Evolutionary conservation across 2,329 filamentous ascomycete species (phyloP), one percentile per base, ranked within the genome.

Genomic region (Venturia pyrina): DNA sequence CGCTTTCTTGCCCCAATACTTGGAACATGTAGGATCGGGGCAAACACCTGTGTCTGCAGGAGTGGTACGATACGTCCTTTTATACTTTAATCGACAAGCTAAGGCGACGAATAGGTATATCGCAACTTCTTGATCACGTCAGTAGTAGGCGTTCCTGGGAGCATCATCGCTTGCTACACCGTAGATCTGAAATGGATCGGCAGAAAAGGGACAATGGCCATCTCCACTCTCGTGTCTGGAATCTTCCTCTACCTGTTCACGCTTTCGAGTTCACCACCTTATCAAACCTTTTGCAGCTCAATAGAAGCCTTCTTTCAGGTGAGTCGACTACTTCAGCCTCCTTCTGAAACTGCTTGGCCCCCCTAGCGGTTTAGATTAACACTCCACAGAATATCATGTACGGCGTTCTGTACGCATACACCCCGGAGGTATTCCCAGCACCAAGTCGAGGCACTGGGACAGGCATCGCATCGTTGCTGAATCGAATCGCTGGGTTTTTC

Each of bases 1-100:
- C 75, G 89, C 89, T 64, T 96, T 96, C 77, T 82, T 96, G n/a
- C 91, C 91, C 0, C 89, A 95, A 70, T 95, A 95, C 72, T 85
- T 96, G 67, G 84, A 87, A 32, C 83, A 86, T 66, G 82, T 85
- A 34, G 79, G 78, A 13, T 72, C 70, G 8, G 69, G 72, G 17
- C 77, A 77, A 62, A 69, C 70, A 11, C 76, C 77, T 34, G 53
- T 57, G 17, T 59, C 65, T 7, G 41, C 65, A 15, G 46, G 50
- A 43, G 61, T 66, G 32, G 65, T 66, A 62, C 10, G 41, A 19
- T 8, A 13, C 4, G 2, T 24, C 8, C 8, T 21, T 5, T 4
- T 13, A 1, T 3, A 43, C 15, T 19, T 8, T 15, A 1, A 24
- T 53, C 24, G 40, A 40, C 15, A 34, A 62, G 44, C 34, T 64